Evolutionary conservation across 2,329 filamentous ascomycete genomes (phyloP), one percentile per base, ranked within the genome.

Genomic region (Colletotrichum zoysiae): DNA sequence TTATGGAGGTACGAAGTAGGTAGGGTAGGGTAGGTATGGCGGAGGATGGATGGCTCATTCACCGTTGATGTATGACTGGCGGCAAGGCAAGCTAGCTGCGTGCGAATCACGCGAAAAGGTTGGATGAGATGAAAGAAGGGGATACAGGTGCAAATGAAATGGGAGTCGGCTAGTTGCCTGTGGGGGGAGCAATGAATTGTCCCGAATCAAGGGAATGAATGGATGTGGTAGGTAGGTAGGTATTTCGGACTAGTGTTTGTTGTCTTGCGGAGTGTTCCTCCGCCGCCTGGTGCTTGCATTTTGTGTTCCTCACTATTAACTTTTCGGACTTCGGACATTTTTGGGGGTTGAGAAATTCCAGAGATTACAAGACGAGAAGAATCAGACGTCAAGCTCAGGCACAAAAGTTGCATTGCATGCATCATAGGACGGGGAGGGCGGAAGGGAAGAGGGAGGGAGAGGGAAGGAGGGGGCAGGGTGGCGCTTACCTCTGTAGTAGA

Each of bases 261-360:
- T 67, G 59, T 53, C 65, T 68, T 16, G 38, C 65, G 69, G 69
- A 68, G 53, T 16, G 18, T 53, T 64, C 8, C 53, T 69, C 53
- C 56, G 57, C 30, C 38, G 57, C 30, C 38, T 35, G 38, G 20
- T 40, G 26, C 42, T 56, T 53, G 7, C 14, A n/a, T 20, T 40
- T 38, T 40, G 30, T n/a, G 44, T 26, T 16, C 18, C 44, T 48
- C 33, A 40, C 33, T 64, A 12, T n/a, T 23, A 12, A n/a, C 16
- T 42, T 23, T 56, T 65, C 67, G 70, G 70, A 14, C 46, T 61
- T 62, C 70, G 67, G 67, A 51, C 67, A 53, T 53, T 50, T 58
- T 53, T 38, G 26, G 46, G 46, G 33, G 46, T 50, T 46, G 12
- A 20, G 11, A 56, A 65, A 50, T 33, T 38, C 56, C 66, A 66